Percentiles rank a stretch among this genome's conserved stretches.
Evolutionary conservation across 2,329 filamentous ascomycete genomes (phyloP).

Genomic region (Colletotrichum somersetense): DNA sequence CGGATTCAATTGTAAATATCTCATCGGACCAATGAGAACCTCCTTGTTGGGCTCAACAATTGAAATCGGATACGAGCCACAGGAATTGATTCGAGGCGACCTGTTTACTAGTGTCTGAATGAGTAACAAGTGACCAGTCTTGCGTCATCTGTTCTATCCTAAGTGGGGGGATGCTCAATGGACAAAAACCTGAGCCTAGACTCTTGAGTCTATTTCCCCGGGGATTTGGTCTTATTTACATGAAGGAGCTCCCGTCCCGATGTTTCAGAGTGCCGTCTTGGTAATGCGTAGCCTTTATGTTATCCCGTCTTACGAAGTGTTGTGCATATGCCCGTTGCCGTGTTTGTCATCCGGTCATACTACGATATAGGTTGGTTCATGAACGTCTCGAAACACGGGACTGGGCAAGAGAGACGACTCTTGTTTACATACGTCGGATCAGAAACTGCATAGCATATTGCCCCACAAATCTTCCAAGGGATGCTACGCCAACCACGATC

Average conservation of each 20-base stretch:
- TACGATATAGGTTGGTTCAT: conserved; percentile 1
- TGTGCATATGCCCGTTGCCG: conserved; percentile 18
- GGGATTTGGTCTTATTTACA: not conserved
- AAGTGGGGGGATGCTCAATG: not conserved
- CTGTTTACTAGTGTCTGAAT: not conserved
- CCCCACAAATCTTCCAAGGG: not conserved
- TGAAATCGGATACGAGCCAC: not conserved
- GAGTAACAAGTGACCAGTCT: conserved; percentile 3
- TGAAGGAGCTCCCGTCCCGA: not conserved
- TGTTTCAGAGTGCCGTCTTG: not conserved
- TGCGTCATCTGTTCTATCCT: not conserved
- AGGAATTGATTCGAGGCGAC: not conserved
- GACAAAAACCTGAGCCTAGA: conserved; percentile 5
- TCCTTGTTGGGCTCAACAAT: not conserved
- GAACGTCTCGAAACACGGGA: conserved; percentile 1
- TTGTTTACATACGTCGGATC: not conserved
- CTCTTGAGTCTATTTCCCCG: not conserved
- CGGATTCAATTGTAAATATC: not conserved
- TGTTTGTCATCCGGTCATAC: conserved; percentile 2
- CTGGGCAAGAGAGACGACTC: not conserved
- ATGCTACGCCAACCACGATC: not conserved
- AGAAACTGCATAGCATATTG: not conserved
- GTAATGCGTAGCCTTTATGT: not conserved
- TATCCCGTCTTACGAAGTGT: conserved; percentile 10
- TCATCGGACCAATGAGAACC: too few species aligned